Evolutionary conservation across 2,329 filamentous ascomycete species (phyloP).

Genomic region (Bipolaris zeicola): DNA sequence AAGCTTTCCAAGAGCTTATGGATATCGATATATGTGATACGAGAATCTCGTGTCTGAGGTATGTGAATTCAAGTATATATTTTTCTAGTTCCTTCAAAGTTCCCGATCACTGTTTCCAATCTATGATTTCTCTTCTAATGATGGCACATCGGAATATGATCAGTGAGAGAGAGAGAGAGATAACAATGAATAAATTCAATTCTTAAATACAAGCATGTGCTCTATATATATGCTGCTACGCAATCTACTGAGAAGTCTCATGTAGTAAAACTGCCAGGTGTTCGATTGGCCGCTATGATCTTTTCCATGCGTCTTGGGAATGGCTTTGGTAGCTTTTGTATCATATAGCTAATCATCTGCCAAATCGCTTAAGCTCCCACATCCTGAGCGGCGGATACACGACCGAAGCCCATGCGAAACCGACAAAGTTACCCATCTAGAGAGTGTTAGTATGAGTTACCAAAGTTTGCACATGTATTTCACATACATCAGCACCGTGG

Average conservation of each 20-base stretch:
- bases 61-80: too few species aligned
- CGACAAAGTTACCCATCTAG: conserved; percentile 64
- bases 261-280: background rate
- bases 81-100: too few species aligned
- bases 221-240: background rate
- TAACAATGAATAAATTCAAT: background rate
- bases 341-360: conserved; percentile 45
- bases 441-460: conserved; percentile 4
- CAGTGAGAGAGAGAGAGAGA: background rate
- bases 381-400: conserved; percentile 62
- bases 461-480: background rate
- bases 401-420: conserved; percentile 63
- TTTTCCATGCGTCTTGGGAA: background rate
- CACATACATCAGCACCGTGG: conserved; percentile 62
- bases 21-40: too few species aligned
- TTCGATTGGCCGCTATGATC: background rate
- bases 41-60: too few species aligned
- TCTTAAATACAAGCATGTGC: background rate
- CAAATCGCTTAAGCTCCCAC: conserved; percentile 58
- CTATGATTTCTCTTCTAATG: background rate
- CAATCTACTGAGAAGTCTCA: background rate
- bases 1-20: too few species aligned
- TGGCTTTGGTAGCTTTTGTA: background rate
- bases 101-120: background rate
- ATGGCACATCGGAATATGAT: background rate